Evolutionary conservation across 2,329 filamentous ascomycete species (phyloP), one percentile per base, ranked within the genome.

Genomic region (Colletotrichum zoysiae): DNA sequence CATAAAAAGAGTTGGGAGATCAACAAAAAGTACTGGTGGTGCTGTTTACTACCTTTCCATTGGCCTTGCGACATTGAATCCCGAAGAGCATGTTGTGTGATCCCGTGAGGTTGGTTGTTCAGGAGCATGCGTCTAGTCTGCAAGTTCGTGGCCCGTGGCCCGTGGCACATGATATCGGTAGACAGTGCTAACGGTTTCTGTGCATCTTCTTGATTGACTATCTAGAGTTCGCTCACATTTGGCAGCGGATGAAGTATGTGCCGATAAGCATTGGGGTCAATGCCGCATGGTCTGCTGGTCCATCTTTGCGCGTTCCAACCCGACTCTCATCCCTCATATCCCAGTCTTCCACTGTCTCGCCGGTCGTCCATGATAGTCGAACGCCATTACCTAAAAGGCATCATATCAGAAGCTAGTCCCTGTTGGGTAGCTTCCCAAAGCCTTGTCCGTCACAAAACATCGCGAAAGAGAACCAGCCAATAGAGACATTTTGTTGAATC

Each of bases 1-100:
- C 12, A 33, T 44, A 65, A 12, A 38, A 65, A 59, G 70, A 46
- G 53, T 70, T 70, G 65, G 59, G 53, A 63, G 65, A 60, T 56
- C 7, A 30, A 30, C 30, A 30, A 30, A 42, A 40, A 53, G n/a
- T 46, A 33, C 18, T 30, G 35, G 46, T 14, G 48, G 18, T 42
- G 35, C 23, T 53, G 35, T 53, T 38, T 18, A n/a, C 35, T 26
- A 33, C 30, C 18, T 53, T 20, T 20, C 11, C 42, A 30, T 26
- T 38, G 46, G 11, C 60, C 35, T 23, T n/a, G 14, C 30, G 11
- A 14, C 46, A 16, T 61, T 51, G 44, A 23, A 53, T 53, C 18
- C 9, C 18, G 8, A 51, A 50, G 33, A 42, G 35, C 35, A 53
- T 18, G 33, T n/a, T n/a, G 42, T 14, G 33, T 42, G 35, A 35